Base-by-base conservation (phyloP, 139 green algal genomes). In the Eudorina sp. region DNA sequence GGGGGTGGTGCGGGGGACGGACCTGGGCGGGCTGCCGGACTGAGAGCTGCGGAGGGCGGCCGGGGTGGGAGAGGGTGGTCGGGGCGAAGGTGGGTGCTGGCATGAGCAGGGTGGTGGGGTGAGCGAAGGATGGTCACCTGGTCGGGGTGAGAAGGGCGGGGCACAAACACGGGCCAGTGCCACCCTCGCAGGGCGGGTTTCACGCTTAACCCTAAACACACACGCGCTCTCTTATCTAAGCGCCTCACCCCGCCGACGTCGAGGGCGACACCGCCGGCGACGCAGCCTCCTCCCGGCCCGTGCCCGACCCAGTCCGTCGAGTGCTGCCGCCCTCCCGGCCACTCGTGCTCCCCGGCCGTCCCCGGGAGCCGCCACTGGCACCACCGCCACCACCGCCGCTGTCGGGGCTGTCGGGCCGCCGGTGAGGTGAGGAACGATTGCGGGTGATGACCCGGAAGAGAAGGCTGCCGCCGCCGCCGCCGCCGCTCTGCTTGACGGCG, bases 361-460 rank as follows among this genome's bases (percentile, higher is more conserved):
- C 74, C 3, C 74, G n/a, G n/a, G n/a, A 51, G 8, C 7, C 66
- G 2, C 60, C 23, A 38, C 14, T 31, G 60, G 60, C 66, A 31
- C 58, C 58, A 41, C 7, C 25, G 1, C 19, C 41, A 25, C 46
- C 74, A 29, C 46, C 27, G 0, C 45, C 70, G 70, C 70, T 43
- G 14, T 16, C 36, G 70, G 66, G 46, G 31, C 40, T 58, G 41
- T 16, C 29, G 48, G 13, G 46, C n/a, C 19, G 51, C 31, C n/a
- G n/a, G n/a, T n/a, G n/a, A n/a, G 76, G 76, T 21, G 53, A 68
- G 53, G 76, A 74, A 13, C 78, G 38, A 16, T 85, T 85, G 5
- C 78, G 34, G 9, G 31, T 85, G 27, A 85, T 85, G 0, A 85
- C 51, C 55, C 55, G 53, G 55, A 74, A 72, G 25, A 85, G 55